These are phyloP conservation scores for Alternaria atra DNA, from an alignment of 2,329 filamentous ascomycete genomes.

Conservation along the genomic window DNA sequence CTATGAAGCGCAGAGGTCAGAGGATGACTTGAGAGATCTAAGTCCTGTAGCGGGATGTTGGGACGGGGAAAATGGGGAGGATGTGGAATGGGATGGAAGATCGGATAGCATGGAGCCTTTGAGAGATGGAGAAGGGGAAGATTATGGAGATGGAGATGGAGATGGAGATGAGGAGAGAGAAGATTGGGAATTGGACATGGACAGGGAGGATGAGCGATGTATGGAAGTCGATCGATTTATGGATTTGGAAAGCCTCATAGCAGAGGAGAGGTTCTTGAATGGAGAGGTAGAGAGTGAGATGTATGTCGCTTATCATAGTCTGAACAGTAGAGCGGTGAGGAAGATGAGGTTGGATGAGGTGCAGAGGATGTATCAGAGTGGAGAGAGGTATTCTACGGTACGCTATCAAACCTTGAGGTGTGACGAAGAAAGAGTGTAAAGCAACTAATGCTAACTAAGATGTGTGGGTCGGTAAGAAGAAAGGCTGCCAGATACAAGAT, in stretches of 20 bases:
- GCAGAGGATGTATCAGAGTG: conserved; percentile 3
- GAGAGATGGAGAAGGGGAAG: not conserved
- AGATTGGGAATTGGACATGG: conserved; percentile 3
- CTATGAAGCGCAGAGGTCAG: not conserved
- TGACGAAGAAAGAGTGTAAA: not conserved
- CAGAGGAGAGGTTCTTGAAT: not conserved
- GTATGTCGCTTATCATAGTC: conserved; percentile 5
- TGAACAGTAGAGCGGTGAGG: not conserved
- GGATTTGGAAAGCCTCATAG: not conserved
- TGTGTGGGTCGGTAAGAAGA: not conserved
- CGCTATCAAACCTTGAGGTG: not conserved
- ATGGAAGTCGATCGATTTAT: not conserved
- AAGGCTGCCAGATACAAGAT: not conserved
- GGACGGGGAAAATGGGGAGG: not conserved
- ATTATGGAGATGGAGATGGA: not conserved
- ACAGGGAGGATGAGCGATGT: not conserved
- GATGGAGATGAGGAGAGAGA: not conserved
- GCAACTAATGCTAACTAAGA: not conserved
- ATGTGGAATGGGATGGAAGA: not conserved
- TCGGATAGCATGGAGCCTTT: conserved; percentile 10
- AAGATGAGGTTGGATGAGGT: not conserved
- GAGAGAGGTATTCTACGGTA: conserved; percentile 10
- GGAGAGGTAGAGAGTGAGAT: not conserved
- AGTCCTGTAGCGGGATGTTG: not conserved
- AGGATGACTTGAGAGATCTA: not conserved